These are phyloP conservation scores for Dicorynia guianensis DNA, from an alignment of 306 rosid species.

Conservation along the genomic window DNA sequence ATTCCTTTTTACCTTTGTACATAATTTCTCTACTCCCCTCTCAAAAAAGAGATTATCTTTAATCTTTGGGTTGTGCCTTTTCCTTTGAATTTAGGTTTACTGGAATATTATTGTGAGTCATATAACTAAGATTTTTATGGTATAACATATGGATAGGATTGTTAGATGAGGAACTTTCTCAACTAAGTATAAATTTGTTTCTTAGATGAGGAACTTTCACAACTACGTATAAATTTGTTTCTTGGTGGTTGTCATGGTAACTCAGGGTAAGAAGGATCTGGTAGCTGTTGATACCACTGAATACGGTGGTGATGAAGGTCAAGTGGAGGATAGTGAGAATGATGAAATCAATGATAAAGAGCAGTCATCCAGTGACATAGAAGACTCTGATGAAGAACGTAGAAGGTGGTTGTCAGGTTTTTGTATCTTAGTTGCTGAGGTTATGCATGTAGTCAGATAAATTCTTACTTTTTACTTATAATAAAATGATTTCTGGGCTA, in stretches of 20 bases:
- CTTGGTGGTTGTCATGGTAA: slow-evolving; percentile 32
- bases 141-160: background rate
- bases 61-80: slow-evolving; percentile 19
- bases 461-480: slow-evolving; percentile 1
- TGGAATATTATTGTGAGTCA: background rate
- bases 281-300: slow-evolving; percentile 74
- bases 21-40: background rate
- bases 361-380: slow-evolving; percentile 69
- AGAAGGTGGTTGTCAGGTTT: slow-evolving; percentile 64
- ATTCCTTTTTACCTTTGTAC: background rate
- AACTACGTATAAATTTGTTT: slow-evolving; percentile 3
- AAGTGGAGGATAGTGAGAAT: slow-evolving; percentile 56
- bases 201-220: slow-evolving; percentile 7
- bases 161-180: slow-evolving; percentile 7
- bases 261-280: slow-evolving; percentile 91
- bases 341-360: slow-evolving; percentile 50
- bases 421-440: slow-evolving; percentile 13
- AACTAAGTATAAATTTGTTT: background rate
- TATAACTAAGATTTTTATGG: slow-evolving; percentile 5
- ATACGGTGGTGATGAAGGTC: slow-evolving; percentile 66
- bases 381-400: slow-evolving; percentile 87
- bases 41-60: background rate
- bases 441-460: slow-evolving; percentile 24
- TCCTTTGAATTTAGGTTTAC: background rate
- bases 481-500: slow-evolving; percentile 14